phyloP scores from a whole-genome alignment of 1,139 yeast genomes.

The Suhomyces anneliseae region DNA sequence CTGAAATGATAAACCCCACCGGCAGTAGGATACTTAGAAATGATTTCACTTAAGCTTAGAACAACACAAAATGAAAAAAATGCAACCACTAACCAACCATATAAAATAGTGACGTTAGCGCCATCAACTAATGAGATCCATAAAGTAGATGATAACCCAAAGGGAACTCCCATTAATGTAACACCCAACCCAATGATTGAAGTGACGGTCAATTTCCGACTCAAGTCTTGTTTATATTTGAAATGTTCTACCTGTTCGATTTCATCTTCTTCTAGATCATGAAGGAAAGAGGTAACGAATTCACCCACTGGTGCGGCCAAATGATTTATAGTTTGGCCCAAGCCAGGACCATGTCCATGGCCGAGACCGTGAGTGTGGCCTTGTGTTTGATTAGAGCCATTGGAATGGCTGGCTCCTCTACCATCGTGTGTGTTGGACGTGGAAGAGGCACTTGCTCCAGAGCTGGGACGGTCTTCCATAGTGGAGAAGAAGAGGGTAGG shows the following conservation, averaged over 20 bases:
- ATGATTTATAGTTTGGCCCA: slow-evolving; percentile 4
- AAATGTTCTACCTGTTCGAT: slow-evolving; percentile 66
- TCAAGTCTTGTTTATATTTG: slow-evolving; percentile 67
- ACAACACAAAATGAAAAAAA: slow-evolving; percentile 63
- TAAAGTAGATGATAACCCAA: slow-evolving; percentile 70
- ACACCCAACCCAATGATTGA: slow-evolving; percentile 74
- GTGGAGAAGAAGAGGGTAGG: background rate
- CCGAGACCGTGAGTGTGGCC: too few relatives aligned
- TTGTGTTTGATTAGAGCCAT: background rate
- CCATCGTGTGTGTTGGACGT: background rate
- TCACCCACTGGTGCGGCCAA: slow-evolving; percentile 8
- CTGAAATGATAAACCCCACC: slow-evolving; percentile 77
- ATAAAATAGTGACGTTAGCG: slow-evolving; percentile 67
- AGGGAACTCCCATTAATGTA: slow-evolving; percentile 76
- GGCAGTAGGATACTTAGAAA: slow-evolving; percentile 73
- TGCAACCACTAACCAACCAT: slow-evolving; percentile 69
- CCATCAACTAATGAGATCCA: slow-evolving; percentile 71
- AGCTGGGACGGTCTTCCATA: background rate
- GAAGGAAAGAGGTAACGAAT: slow-evolving; percentile 11
- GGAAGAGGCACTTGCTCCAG: slow-evolving; percentile 6
- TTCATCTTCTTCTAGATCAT: slow-evolving; percentile 41
- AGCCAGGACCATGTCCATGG: background rate
- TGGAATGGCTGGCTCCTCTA: background rate
- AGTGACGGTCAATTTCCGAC: slow-evolving; percentile 61
- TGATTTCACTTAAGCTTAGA: slow-evolving; percentile 66